These are phyloP conservation scores for Metschnikowia drakensbergensis DNA, from an alignment of 805 yeast species.

Conservation along the genomic window DNA sequence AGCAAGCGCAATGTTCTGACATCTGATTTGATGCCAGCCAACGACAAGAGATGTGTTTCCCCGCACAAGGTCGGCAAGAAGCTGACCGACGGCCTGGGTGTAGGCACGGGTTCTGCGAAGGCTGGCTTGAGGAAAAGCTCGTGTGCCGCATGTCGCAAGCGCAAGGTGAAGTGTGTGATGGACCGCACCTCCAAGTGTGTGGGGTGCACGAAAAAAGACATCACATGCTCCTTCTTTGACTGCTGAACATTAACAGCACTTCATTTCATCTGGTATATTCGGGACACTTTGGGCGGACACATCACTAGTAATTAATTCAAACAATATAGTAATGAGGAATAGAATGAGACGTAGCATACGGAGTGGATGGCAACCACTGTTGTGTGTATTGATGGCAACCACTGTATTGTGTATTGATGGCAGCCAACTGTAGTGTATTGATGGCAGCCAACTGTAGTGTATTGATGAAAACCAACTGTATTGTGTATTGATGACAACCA, in stretches of 20 bases:
- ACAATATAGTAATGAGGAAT: background rate
- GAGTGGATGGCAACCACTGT: no score
- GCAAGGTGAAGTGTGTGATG: slow-evolving; percentile 42
- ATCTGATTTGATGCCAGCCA: background rate
- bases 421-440: no score
- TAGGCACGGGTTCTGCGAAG: background rate
- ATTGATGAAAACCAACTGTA: no score
- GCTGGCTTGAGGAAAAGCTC: slow-evolving; percentile 31
- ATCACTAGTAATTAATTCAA: background rate
- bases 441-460: no score
- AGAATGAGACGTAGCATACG: no score
- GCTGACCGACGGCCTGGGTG: slow-evolving; percentile 2
- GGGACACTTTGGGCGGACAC: background rate
- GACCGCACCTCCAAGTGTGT: slow-evolving; percentile 33
- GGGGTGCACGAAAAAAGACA: slow-evolving; percentile 38
- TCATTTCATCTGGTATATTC: slow-evolving; percentile 3
- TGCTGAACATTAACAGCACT: background rate
- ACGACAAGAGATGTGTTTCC: slow-evolving; percentile 6
- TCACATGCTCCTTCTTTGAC: slow-evolving; percentile 27
- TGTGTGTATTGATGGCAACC: no score
- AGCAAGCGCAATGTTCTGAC: slow-evolving; percentile 22
- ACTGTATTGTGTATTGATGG: no score
- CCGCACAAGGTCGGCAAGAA: slow-evolving; percentile 15
- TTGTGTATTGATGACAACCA: no score
- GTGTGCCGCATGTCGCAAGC: slow-evolving; percentile 39